Base-by-base conservation (phyloP, 495 filamentous ascomycete genomes). In the Tuber microsphaerosporum region DNA sequence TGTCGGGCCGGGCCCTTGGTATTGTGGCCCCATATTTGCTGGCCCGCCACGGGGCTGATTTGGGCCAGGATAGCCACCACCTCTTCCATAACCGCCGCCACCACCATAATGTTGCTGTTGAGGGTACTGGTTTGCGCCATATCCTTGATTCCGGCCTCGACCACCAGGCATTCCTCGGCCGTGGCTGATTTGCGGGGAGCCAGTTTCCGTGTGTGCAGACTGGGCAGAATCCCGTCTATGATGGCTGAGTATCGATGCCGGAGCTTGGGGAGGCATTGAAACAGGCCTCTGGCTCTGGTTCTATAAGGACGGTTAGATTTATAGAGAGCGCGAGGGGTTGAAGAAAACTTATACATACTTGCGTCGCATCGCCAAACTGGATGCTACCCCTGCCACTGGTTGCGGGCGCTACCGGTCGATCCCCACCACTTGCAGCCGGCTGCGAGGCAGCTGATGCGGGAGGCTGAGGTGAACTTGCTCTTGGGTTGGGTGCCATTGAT, bases 371-470 rank as follows among this genome's bases (percentile, higher is more conserved):
- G 61, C 81, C 81, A 48, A 82, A 82, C 73, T 82, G 81, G 70
- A 82, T 70, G 6, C 19, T 73, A 34, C 56, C 26, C 22, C 75
- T 74, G 70, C 70, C 45, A 61, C 73, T 71, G n/a, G 74, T 75
- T 37, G 80, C 72, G 61, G 76, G 69, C 48, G 81, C 44, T 43
- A 72, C 68, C 14, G 75, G 79, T 5, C 74, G 71, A 43, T 73
- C 45, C 75, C 77, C 81, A 71, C 81, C 81, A 51, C 79, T 83
- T 31, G 81, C 81, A 51, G 77, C 77, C 69, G 81, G 81, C 43
- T 82, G 81, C 43, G 82, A 73, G 70, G 77, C 76, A 46, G 79
- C 79, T 20, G 81, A 82, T 22, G 81, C 76, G n/a, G 80, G 81
- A 61, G 81, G 78, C 56, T 81, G 80, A 65, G 81, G 81, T 70